Evolutionary conservation across 345 rosid species (phyloP).

Genomic region (Eucalyptus curtisii): DNA sequence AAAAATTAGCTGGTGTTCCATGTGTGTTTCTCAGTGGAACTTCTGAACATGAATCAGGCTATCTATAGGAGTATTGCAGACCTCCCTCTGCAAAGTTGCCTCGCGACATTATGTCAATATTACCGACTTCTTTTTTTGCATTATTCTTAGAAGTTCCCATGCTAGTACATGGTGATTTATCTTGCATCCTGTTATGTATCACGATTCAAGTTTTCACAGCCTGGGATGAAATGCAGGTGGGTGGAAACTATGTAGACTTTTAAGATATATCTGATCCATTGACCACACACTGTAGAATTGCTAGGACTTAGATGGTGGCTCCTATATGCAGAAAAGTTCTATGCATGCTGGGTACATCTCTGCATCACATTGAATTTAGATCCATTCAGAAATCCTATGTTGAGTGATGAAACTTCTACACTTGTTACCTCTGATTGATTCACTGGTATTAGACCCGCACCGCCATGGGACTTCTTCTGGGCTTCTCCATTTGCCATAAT

Average conservation of each 20-base stretch:
- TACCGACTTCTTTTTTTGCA: background rate
- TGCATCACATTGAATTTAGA: background rate
- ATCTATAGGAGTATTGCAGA: background rate
- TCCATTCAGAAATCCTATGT: background rate
- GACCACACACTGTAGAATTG: background rate
- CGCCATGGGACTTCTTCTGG: background rate
- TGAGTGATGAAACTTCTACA: background rate
- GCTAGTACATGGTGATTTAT: background rate
- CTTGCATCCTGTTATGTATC: background rate
- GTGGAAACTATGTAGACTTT: background rate
- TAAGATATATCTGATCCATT: background rate
- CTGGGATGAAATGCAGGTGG: background rate
- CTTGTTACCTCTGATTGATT: background rate
- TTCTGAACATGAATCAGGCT: background rate
- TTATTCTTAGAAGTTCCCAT: background rate
- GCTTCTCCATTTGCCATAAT: background rate
- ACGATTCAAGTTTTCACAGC: background rate
- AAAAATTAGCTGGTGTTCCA: background rate
- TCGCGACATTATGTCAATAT: background rate
- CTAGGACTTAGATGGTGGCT: background rate
- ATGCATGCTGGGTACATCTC: background rate
- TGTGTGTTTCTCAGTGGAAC: background rate
- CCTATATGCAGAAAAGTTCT: background rate
- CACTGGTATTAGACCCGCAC: background rate
- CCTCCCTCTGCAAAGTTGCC: background rate